Evolutionary conservation across 2,329 filamentous ascomycete genomes (phyloP).

Genomic region (Stagonosporopsis tanaceti): DNA sequence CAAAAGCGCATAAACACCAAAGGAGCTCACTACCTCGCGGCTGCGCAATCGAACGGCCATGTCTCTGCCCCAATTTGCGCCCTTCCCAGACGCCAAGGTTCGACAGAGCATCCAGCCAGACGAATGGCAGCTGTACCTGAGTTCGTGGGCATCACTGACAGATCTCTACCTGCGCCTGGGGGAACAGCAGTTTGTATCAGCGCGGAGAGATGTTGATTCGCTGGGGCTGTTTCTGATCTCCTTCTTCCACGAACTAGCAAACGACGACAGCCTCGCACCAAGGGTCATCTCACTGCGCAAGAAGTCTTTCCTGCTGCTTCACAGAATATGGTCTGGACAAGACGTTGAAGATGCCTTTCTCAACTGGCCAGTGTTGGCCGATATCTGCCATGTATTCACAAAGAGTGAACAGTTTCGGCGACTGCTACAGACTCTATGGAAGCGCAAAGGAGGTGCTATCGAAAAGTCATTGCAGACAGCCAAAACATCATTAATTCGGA

Average conservation of each 20-base stretch:
- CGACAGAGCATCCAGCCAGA: constrained; percentile 69
- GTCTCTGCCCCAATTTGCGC: constrained; percentile 74
- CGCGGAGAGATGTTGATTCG: constrained; percentile 65
- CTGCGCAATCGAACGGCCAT: constrained; percentile 35
- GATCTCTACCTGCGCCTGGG: constrained; percentile 69
- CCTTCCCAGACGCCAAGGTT: constrained; percentile 75
- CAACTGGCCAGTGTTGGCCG: constrained; percentile 72
- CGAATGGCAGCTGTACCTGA: constrained; percentile 81
- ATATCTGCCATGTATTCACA: constrained; percentile 72
- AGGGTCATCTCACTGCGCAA: constrained; percentile 65
- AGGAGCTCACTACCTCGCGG: background rate
- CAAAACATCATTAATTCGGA: constrained; percentile 69
- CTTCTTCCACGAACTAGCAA: constrained; percentile 66
- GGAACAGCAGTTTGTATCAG: constrained; percentile 62
- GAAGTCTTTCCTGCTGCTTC: constrained; percentile 69
- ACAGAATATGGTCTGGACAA: constrained; percentile 62
- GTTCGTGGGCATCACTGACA: constrained; percentile 76
- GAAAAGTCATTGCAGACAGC: constrained; percentile 65
- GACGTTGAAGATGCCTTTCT: constrained; percentile 60
- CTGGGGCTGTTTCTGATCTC: constrained; percentile 70
- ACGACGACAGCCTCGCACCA: constrained; percentile 36
- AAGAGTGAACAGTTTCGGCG: constrained; percentile 65
- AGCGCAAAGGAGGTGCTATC: constrained; percentile 57
- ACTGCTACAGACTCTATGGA: constrained; percentile 62
- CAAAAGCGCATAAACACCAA: constrained; percentile 12